Conservation (phyloP, 1,284 basidiomycete species). For the Sanguinoderma infundibulare region DNA sequence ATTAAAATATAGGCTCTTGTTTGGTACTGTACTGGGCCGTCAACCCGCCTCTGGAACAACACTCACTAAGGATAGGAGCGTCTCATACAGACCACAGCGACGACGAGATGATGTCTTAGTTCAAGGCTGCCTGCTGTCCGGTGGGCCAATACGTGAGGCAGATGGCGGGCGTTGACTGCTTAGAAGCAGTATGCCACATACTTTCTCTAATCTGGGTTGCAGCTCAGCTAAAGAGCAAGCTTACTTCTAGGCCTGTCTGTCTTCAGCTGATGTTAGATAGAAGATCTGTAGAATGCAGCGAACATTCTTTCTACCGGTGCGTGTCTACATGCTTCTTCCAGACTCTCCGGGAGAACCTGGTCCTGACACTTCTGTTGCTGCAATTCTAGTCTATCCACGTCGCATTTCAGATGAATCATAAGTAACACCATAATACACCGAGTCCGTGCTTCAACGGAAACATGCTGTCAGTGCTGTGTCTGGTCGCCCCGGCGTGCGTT, state of each 20-base stretch:
- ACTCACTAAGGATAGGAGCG: too few species aligned
- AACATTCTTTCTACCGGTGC: conserved; percentile 1
- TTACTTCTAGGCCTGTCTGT: conserved; percentile 16
- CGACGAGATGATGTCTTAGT: conserved; percentile 27
- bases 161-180: conserved; percentile 28
- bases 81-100: conserved; percentile 29
- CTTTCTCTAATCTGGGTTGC: not conserved
- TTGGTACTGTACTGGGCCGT: too few species aligned
- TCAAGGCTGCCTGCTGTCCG: conserved; percentile 29
- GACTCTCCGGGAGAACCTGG: conserved; percentile 24
- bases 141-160: conserved; percentile 30
- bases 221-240: conserved; percentile 7
- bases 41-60: too few species aligned
- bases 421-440: too few species aligned
- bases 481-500: too few species aligned
- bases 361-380: conserved; percentile 24
- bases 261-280: conserved; percentile 20
- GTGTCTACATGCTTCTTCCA: conserved; percentile 22
- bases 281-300: too few species aligned
- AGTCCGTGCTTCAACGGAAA: too few species aligned
- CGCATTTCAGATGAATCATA: too few species aligned
- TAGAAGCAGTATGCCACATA: conserved; percentile 18
- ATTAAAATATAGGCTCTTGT: too few species aligned
- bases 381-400: too few species aligned
- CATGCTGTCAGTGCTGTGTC: too few species aligned